Base-by-base conservation (phyloP, 2,329 filamentous ascomycete genomes). In the Pleurostoma richardsiae region DNA sequence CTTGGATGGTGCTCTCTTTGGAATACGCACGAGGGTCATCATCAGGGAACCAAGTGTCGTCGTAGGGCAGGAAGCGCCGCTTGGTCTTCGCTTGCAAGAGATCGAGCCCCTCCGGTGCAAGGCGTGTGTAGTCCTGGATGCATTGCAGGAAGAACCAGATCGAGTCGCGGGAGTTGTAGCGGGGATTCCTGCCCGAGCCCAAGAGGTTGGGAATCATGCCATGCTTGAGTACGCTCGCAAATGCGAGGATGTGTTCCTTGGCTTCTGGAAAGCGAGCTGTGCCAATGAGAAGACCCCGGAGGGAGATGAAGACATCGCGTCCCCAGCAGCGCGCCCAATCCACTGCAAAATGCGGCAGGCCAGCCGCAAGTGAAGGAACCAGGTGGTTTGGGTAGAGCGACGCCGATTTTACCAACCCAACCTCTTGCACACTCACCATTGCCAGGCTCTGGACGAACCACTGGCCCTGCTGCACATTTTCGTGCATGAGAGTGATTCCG, bases 271-370 rank as follows among this genome's bases (percentile, higher is more conserved):
- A 96, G 6, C 94, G 85, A 2, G 90, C 90, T 8, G 92, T 97
- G 39, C 88, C 90, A 33, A 99, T 80, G 55, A 88, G 89, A n/a
- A 99, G 75, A 40, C 94, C 94, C 43, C 94, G 86, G 39, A 96
- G 80, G 10, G 94, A 94, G 53, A 99, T 99, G 65, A 96, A 97
- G 10, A 96, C 90, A 64, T 99, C 94, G 47, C 94, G 85, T 6
- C 95, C 94, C 94, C 94, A 99, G 66, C 92, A 96, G 57, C 94
- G 82, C 43, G 92, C 91, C 91, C 94, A 99, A 57, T 90, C 86
- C 6, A 88, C 86, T 0, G 94, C 82, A 61, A 99, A 99, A 66
- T 99, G 94, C 33, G 94, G 94, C 41, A 99, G 72, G 11, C 94
- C 94, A 30, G 94, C 94, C 19, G 94, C 92, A 56, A 99, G 76